A percentile compares a stretch with the other conserved stretches of the same genome.
Conservation (phyloP, 2,329 filamentous ascomycete species). For the Xylaria sp. region DNA sequence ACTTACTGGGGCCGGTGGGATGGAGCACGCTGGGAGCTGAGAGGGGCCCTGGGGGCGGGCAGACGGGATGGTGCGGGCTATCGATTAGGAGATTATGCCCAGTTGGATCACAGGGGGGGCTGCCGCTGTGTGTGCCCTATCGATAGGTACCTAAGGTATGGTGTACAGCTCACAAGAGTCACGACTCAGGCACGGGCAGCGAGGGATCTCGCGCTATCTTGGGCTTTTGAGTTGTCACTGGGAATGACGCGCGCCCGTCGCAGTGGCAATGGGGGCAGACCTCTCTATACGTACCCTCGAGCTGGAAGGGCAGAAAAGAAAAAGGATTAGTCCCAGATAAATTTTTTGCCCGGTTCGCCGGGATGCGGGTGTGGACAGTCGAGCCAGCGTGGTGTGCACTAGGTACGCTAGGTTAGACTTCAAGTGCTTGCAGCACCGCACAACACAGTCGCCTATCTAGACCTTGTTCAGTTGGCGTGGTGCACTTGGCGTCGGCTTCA, state of each 20-base stretch:
- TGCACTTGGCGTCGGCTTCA: constrained; percentile 9
- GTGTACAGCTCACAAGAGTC: too few species aligned
- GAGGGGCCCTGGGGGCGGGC: too few species aligned
- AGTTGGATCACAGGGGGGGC: background rate
- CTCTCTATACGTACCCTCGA: too few species aligned
- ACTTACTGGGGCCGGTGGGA: too few species aligned
- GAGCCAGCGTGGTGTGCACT: constrained; percentile 5
- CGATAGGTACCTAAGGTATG: constrained; percentile 11
- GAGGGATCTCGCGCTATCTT: too few species aligned
- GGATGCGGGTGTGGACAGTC: background rate
- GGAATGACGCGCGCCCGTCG: too few species aligned
- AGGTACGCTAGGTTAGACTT: background rate
- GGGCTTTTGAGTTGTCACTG: too few species aligned
- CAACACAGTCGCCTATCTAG: constrained; percentile 2
- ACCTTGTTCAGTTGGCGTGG: constrained; percentile 13
- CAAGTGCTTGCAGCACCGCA: constrained; percentile 22
- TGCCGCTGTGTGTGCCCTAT: constrained; percentile 18
- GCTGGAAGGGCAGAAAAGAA: background rate
- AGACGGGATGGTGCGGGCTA: background rate
- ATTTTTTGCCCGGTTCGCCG: constrained; percentile 1
- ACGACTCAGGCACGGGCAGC: too few species aligned
- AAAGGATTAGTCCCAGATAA: constrained; percentile 7
- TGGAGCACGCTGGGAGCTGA: too few species aligned
- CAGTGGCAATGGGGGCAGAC: too few species aligned
- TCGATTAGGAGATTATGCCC: constrained; percentile 12